Base-by-base conservation (phyloP, 306 rosid genomes). In the Lablab purpureus region DNA sequence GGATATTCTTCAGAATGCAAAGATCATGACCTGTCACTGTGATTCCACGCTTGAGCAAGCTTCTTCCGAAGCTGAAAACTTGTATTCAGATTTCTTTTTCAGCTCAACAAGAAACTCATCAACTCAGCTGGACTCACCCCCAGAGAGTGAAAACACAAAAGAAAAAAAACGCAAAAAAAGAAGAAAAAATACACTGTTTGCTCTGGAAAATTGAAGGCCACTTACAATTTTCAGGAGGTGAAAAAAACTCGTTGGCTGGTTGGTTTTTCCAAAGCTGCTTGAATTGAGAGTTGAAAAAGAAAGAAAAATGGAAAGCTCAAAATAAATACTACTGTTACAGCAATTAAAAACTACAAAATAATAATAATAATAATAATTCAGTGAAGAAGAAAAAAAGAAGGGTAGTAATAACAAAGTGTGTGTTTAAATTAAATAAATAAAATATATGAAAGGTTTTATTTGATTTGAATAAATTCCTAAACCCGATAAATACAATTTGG, bases 401-500 rank as follows among this genome's bases (percentile, higher is more conserved):
- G 17, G 10, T 41, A 74, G 27, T 67, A 82, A 74, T 67, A 82
- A 74, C 51, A n/a, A n/a, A n/a, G n/a, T n/a, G 79, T 64, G 25
- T 49, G 19, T 32, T 77, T 67, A 40, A 76, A 67, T 36, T 34
- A 64, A 64, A 34, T 18, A 37, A 72, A 10, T 66, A 69, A 51
- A 23, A 27, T 71, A 79, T 60, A 36, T 34, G 43, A 56, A 76
- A 32, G 34, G 15, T 19, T 17, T 49, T 75, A 55, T 82, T 36
- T 76, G 46, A 51, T 74, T 80, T 77, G 77, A 63, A 81, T 72
- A 50, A 88, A 46, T 84, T 85, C 83, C 91, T 81, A 89, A 85
- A 80, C 85, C 92, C 96, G 66, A 91, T 93, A 84, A 89, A 88
- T 89, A 87, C 85, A 91, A 88, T 89, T 78, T 84, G 77, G 90